phyloP scores from a whole-genome alignment of 2,329 filamentous ascomycete species.

The Thelonectria olida region DNA sequence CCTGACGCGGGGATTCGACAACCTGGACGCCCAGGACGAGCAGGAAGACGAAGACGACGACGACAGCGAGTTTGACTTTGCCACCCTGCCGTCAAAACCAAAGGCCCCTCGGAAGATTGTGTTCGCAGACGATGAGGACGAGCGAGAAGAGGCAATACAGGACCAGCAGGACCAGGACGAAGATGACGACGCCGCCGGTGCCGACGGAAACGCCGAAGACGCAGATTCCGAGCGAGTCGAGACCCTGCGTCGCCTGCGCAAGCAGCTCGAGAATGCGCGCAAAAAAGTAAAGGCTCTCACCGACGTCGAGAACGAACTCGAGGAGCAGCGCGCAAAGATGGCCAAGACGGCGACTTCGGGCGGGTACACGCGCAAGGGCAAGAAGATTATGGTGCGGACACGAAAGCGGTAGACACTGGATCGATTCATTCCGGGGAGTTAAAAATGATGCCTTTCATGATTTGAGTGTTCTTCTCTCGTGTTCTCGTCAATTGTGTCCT shows the following conservation, averaged over 20 bases:
- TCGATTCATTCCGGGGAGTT: conserved; percentile 21
- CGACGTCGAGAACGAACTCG: conserved; percentile 65
- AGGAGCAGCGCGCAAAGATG: conserved; percentile 69
- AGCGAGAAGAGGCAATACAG: conserved; percentile 44
- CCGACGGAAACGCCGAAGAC: conserved; percentile 38
- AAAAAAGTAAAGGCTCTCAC: conserved; percentile 64
- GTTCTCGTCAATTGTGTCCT: conserved; percentile 27
- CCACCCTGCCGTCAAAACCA: conserved; percentile 38
- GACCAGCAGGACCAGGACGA: conserved; percentile 44
- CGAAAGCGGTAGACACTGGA: conserved; percentile 62
- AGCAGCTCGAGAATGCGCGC: conserved; percentile 59
- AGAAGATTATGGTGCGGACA: conserved; percentile 70
- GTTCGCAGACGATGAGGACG: conserved; percentile 56
- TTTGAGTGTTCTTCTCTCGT: conserved; percentile 34
- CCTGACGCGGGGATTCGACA: conserved; percentile 51
- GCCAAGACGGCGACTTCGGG: conserved; percentile 71
- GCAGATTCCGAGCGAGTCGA: conserved; percentile 52
- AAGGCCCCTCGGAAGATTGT: conserved; percentile 59
- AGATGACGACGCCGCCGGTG: too few species aligned
- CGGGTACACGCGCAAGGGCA: conserved; percentile 66
- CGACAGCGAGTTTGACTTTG: conserved; percentile 46
- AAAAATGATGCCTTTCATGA: conserved; percentile 17
- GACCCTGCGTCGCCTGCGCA: conserved; percentile 54
- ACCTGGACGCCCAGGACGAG: conserved; percentile 46
- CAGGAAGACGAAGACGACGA: conserved; percentile 43